Evolutionary conservation across 176 grass and related monocot species (phyloP).

Genomic region (Dactylis glomerata): DNA sequence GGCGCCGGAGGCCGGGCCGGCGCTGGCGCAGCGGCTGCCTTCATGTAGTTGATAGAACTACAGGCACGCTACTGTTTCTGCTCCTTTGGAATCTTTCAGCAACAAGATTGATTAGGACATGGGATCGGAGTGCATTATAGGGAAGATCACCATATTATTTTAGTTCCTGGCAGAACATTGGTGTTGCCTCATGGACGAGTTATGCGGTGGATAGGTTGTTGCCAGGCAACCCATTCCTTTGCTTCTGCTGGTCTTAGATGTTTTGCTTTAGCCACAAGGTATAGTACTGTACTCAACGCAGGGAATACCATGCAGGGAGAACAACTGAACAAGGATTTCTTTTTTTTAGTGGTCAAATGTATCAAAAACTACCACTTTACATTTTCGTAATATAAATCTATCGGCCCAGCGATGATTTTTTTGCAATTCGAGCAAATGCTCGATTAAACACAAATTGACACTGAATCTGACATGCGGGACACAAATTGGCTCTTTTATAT

Average conservation of each 20-base stretch:
- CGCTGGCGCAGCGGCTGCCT: background rate
- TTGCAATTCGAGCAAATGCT: too few species aligned
- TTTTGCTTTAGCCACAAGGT: conserved; percentile 23
- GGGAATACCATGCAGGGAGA: background rate
- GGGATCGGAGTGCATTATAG: background rate
- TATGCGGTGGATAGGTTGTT: background rate
- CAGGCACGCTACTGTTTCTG: background rate
- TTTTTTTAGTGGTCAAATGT: too few species aligned
- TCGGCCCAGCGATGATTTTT: too few species aligned
- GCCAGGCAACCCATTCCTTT: conserved; percentile 35
- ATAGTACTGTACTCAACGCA: too few species aligned
- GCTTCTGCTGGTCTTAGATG: conserved; percentile 22
- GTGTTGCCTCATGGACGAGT: conserved; percentile 16
- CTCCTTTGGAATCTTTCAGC: background rate
- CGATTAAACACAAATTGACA: too few species aligned
- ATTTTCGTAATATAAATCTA: too few species aligned
- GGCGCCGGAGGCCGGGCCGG: background rate
- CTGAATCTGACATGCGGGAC: too few species aligned
- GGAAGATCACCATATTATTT: background rate
- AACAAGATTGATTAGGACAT: background rate
- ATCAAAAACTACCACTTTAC: too few species aligned
- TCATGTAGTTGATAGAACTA: background rate
- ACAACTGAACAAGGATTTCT: background rate
- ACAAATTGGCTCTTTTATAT: too few species aligned
- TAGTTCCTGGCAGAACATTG: background rate